These are phyloP conservation scores for Zymoseptoria pseudotritici DNA, from an alignment of 2,329 filamentous ascomycete genomes.

Conservation along the genomic window DNA sequence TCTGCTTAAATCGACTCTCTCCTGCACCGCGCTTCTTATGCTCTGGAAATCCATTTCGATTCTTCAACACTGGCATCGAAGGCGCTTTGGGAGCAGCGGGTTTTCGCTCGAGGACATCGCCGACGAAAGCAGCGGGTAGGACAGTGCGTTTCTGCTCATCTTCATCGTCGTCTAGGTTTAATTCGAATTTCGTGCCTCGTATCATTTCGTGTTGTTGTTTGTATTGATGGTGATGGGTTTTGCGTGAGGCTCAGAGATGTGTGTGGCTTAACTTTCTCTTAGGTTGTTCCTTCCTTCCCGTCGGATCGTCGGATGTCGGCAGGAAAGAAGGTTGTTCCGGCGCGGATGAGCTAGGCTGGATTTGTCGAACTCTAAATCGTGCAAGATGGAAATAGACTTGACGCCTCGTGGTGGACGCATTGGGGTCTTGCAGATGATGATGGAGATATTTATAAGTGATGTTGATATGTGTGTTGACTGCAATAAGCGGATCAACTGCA, in stretches of 20 bases:
- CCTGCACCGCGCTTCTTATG: conserved; percentile 65
- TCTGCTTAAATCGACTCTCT: conserved; percentile 67
- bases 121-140: conserved; percentile 45
- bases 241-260: not conserved
- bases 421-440: not conserved
- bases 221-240: conserved; percentile 2
- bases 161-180: conserved; percentile 44
- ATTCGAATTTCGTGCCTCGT: conserved; percentile 53
- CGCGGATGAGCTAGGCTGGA: not conserved
- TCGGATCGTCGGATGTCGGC: not conserved
- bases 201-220: conserved; percentile 27
- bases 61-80: conserved; percentile 52
- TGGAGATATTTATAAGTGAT: not conserved
- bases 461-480: not conserved
- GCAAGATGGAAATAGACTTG: not conserved
- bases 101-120: conserved; percentile 73
- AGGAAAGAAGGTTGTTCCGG: not conserved
- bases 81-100: conserved; percentile 53
- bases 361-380: not conserved
- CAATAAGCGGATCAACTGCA: not conserved
- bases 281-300: too few relatives aligned
- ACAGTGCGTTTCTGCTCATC: conserved; percentile 4
- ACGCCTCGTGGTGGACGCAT: not conserved
- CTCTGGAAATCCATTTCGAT: conserved; percentile 68
- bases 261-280: not conserved